Evolutionary conservation across 352 stramenopile genomes (phyloP), one percentile per base, ranked within the genome.

Genomic region (Pythium angustatum): DNA sequence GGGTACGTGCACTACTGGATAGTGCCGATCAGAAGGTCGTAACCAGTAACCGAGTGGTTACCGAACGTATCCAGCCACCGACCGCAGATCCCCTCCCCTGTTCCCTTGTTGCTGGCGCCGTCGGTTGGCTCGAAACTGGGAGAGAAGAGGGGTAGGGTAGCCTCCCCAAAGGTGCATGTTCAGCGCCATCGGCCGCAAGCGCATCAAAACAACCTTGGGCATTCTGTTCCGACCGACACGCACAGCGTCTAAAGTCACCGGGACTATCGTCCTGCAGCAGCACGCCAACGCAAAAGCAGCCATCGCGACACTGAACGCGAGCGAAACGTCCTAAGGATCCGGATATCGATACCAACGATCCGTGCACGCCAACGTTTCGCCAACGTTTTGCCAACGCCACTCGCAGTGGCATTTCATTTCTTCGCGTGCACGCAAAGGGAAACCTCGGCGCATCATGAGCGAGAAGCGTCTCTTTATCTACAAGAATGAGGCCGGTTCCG

Each of bases 391-490:
- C n/a, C 41, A n/a, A n/a, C n/a, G n/a, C n/a, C n/a, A n/a, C n/a
- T n/a, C n/a, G n/a, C n/a, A n/a, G n/a, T n/a, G n/a, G n/a, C n/a
- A n/a, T n/a, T 45, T 45, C 7, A 12, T 19, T 45, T 45, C 17
- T 17, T 22, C 28, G 4, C 24, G 9, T 24, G 43, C 28, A 15
- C 12, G 19, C 11, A 45, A 24, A 44, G 15, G 22, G n/a, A n/a
- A n/a, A n/a, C n/a, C n/a, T n/a, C n/a, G n/a, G n/a, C n/a, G n/a
- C n/a, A 56, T 24, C 49, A 91, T 93, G 81, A 90, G 75, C 63
- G 85, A 94, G 54, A 94, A 90, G 82, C 80, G 85, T 34, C 72
- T 94, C 36, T 92, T 94, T 61, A 92, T 94, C 67, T 92, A 94
- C 74, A 87, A 88, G 71, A 94, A 94, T 73, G 85, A 94, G 60